These are phyloP conservation scores for Cydonia oblonga DNA, from an alignment of 331 rosid species.

Conservation along the genomic window DNA sequence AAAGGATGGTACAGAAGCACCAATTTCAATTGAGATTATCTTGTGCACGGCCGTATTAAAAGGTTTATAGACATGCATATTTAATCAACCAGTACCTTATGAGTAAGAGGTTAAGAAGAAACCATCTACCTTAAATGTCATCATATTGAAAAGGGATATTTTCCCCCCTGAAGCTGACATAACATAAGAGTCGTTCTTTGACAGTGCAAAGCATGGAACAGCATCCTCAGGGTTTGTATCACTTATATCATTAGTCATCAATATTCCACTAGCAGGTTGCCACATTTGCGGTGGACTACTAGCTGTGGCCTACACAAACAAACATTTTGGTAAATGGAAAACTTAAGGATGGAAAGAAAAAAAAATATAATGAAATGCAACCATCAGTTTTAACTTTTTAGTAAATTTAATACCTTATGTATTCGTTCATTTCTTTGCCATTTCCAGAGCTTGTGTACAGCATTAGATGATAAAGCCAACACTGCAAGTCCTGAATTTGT, in stretches of 20 bases:
- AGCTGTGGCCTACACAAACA: slow-evolving; percentile 66
- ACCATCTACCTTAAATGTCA: slow-evolving; percentile 86
- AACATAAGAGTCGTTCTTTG: slow-evolving; percentile 93
- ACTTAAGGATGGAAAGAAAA: slow-evolving; percentile 6
- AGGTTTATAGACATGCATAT: not conserved
- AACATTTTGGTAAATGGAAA: slow-evolving; percentile 17
- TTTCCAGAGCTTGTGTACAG: slow-evolving; percentile 97
- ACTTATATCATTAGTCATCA: slow-evolving; percentile 90
- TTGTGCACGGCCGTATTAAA: not conserved
- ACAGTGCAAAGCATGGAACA: slow-evolving; percentile 93
- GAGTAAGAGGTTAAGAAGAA: slow-evolving; percentile 2
- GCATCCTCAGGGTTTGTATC: slow-evolving; percentile 93
- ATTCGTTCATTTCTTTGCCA: slow-evolving; percentile 91
- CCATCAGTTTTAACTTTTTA: slow-evolving; percentile 1
- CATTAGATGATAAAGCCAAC: slow-evolving; percentile 94
- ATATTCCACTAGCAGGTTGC: slow-evolving; percentile 96
- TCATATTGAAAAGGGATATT: slow-evolving; percentile 97
- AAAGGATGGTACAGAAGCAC: not conserved
- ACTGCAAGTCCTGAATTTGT: slow-evolving; percentile 88
- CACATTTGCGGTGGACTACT: slow-evolving; percentile 68
- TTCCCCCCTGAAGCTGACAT: slow-evolving; percentile 99
- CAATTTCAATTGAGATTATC: not conserved
- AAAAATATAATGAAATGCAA: slow-evolving; percentile 1
- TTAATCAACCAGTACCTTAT: not conserved
- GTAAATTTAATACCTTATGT: slow-evolving; percentile 40